A percentile compares a stretch with the other conserved stretches of the same genome.
Evolutionary conservation across 345 rosid genomes (phyloP).

Genomic region (Murraya paniculata): DNA sequence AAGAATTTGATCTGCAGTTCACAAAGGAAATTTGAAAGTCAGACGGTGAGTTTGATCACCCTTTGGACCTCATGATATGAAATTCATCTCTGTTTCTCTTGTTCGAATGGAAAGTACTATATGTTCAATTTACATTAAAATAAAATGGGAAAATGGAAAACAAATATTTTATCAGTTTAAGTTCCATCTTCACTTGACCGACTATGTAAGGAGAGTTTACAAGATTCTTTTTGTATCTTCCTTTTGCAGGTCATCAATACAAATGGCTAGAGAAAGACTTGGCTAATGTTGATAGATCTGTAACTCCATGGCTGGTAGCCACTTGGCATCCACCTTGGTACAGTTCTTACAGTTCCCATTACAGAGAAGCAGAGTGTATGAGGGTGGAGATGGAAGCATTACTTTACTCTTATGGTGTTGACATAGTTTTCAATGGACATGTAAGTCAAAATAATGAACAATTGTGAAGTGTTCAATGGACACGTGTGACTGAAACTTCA

Average conservation of each 20-base stretch:
- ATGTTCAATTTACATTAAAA: background rate
- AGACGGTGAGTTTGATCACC: background rate
- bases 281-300: slow-evolving; percentile 52
- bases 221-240: background rate
- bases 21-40: background rate
- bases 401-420: slow-evolving; percentile 59
- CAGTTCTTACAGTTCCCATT: slow-evolving; percentile 75
- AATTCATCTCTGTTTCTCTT: background rate
- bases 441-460: slow-evolving; percentile 32
- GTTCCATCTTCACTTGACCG: background rate
- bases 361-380: slow-evolving; percentile 91
- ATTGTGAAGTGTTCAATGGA: background rate
- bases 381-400: slow-evolving; percentile 72
- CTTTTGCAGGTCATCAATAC: slow-evolving; percentile 63
- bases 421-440: slow-evolving; percentile 77
- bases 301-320: slow-evolving; percentile 90
- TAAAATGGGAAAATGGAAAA: background rate
- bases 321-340: slow-evolving; percentile 92
- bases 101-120: background rate
- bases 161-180: background rate
- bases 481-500: background rate
- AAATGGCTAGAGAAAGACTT: slow-evolving; percentile 79
- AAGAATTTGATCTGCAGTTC: background rate
- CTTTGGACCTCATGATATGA: background rate
- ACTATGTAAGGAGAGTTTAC: background rate